phyloP scores from a whole-genome alignment of 2,329 filamentous ascomycete species.

The Meredithiella fracta region DNA sequence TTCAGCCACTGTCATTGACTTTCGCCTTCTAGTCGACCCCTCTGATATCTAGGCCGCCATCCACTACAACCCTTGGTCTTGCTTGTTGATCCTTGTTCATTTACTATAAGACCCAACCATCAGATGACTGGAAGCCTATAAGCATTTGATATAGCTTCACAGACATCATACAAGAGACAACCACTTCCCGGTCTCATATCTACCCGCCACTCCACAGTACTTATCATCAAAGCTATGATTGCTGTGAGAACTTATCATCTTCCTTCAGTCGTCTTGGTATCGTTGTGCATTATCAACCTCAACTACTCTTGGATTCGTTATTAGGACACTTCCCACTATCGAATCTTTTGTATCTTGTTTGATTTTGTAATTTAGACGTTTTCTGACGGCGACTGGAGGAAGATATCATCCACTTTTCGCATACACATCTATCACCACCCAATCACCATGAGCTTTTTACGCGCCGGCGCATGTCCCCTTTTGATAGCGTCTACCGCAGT shows the following conservation, averaged over 20 bases:
- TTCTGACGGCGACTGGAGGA: constrained; percentile 41
- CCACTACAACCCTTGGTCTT: background rate
- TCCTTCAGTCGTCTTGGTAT: constrained; percentile 12
- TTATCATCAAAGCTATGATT: constrained; percentile 6
- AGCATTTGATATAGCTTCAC: background rate
- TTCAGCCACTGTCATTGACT: background rate
- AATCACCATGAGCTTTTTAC: constrained; percentile 8
- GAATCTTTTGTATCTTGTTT: constrained; percentile 4
- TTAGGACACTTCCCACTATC: background rate
- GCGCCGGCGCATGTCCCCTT: constrained; percentile 34
- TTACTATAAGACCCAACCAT: constrained; percentile 1
- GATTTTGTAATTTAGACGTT: constrained; percentile 22
- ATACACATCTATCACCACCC: constrained; percentile 14
- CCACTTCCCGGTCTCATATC: background rate
- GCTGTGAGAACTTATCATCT: constrained; percentile 4
- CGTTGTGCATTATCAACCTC: background rate
- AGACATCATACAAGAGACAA: background rate
- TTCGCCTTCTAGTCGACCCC: background rate
- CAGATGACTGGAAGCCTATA: constrained; percentile 11
- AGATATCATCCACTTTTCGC: constrained; percentile 18
- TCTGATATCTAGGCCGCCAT: background rate
- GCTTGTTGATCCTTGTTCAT: background rate
- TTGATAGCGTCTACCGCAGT: constrained; percentile 25
- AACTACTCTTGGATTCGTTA: background rate
- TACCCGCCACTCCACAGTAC: background rate